These are phyloP conservation scores for Aegilops speltoides DNA, from an alignment of 176 grass and related monocot species.

Conservation along the genomic window DNA sequence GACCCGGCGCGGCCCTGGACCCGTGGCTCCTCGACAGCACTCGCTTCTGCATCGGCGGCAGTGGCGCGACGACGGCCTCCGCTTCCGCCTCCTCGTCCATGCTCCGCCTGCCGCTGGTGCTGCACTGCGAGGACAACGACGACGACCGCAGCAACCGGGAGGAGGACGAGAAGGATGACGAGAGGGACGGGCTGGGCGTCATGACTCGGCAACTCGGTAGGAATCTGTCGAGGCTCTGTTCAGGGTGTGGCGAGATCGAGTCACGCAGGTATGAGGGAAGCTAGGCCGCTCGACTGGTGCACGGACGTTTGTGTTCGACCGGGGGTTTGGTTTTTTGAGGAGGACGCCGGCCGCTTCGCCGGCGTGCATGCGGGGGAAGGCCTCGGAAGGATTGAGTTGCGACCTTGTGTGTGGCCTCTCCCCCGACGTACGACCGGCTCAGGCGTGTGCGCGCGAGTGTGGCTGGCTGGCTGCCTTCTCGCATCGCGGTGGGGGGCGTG, in stretches of 20 bases:
- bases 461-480: conserved; percentile 1
- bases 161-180: conserved; percentile 28
- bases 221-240: conserved; percentile 53
- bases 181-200: conserved; percentile 30
- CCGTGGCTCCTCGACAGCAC: conserved; percentile 41
- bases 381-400: conserved; percentile 4
- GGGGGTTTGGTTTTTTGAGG: not conserved
- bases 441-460: conserved; percentile 2
- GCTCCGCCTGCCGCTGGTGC: conserved; percentile 14
- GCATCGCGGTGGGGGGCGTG: not conserved
- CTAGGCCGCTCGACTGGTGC: conserved; percentile 7
- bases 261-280: not conserved
- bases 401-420: conserved; percentile 6
- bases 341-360: conserved; percentile 27
- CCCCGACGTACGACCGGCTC: conserved; percentile 14
- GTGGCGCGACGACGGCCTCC: not conserved
- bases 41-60: conserved; percentile 27
- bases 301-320: not conserved
- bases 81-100: conserved; percentile 4
- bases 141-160: conserved; percentile 24
- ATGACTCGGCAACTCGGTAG: conserved; percentile 20
- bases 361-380: not conserved
- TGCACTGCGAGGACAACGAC: not conserved
- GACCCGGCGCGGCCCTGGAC: not conserved
- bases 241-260: not conserved